Conservation (phyloP, 2,329 filamentous ascomycete species). For the Stachybotrys elegans region DNA sequence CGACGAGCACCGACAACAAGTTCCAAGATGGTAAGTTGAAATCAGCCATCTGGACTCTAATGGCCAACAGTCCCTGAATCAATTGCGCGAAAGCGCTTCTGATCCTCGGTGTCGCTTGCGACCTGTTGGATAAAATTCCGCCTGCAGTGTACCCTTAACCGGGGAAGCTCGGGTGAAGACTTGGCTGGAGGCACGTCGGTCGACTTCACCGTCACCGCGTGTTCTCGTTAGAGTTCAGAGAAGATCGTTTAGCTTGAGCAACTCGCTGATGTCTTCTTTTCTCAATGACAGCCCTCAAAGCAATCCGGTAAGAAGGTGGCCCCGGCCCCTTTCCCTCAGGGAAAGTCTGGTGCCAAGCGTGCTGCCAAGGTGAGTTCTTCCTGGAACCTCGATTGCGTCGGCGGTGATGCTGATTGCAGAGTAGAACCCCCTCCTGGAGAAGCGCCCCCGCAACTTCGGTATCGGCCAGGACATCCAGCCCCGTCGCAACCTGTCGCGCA, state of each 20-base stretch:
- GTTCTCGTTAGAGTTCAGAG: slow-evolving; percentile 88
- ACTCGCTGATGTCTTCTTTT: slow-evolving; percentile 97
- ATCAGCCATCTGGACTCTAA: slow-evolving; percentile 27
- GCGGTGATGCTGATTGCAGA: background rate
- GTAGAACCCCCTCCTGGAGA: slow-evolving; percentile 99
- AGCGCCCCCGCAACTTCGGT: slow-evolving; percentile 93
- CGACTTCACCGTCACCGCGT: slow-evolving; percentile 51
- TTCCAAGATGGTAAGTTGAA: slow-evolving; percentile 38
- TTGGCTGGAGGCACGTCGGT: slow-evolving; percentile 57
- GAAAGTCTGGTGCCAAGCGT: slow-evolving; percentile 92
- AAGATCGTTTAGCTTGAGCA: slow-evolving; percentile 75
- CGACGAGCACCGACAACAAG: slow-evolving; percentile 29
- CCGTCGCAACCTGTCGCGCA: slow-evolving; percentile 88
- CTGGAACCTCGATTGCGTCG: background rate
- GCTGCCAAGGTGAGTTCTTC: slow-evolving; percentile 75
- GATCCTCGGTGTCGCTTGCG: slow-evolving; percentile 26
- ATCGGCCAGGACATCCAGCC: slow-evolving; percentile 99
- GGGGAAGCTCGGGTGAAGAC: slow-evolving; percentile 46
- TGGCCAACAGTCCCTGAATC: slow-evolving; percentile 32
- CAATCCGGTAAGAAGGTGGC: slow-evolving; percentile 92
- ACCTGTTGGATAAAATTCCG: slow-evolving; percentile 27
- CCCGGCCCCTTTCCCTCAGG: slow-evolving; percentile 91
- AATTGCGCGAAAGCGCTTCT: slow-evolving; percentile 27
- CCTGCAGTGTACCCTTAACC: slow-evolving; percentile 20
- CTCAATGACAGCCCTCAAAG: slow-evolving; percentile 99